These are phyloP conservation scores for Setaria viridis DNA, from an alignment of 202 grass and related monocot species.

Conservation along the genomic window DNA sequence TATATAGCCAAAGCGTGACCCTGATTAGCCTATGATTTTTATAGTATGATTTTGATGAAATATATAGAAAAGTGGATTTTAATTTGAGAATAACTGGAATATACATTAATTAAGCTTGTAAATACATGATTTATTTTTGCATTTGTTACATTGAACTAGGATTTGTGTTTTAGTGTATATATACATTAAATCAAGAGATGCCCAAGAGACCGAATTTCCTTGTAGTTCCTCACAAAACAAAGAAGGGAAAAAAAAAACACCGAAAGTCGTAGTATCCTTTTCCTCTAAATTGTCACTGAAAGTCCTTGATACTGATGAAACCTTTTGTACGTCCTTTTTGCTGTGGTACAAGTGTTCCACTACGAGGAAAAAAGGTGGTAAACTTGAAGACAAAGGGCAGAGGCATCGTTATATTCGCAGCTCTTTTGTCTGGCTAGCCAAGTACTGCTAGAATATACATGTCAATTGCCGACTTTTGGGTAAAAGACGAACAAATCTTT, in stretches of 20 bases:
- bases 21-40: background rate
- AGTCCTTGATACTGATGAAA: background rate
- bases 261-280: background rate
- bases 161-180: background rate
- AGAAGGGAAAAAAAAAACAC: background rate
- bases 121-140: background rate
- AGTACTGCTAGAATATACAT: background rate
- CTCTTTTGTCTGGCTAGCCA: background rate
- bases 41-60: background rate
- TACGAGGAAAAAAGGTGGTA: background rate
- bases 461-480: background rate
- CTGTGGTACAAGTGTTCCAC: background rate
- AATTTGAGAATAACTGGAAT: background rate
- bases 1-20: background rate
- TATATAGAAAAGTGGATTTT: background rate
- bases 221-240: background rate
- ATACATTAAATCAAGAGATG: background rate
- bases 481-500: constrained; percentile 35
- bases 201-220: background rate
- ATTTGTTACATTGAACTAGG: background rate
- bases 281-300: background rate
- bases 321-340: background rate
- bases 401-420: background rate
- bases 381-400: background rate
- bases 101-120: background rate